These are phyloP conservation scores for Candida sphagnicola DNA, from an alignment of 805 yeast genomes.

Conservation along the genomic window DNA sequence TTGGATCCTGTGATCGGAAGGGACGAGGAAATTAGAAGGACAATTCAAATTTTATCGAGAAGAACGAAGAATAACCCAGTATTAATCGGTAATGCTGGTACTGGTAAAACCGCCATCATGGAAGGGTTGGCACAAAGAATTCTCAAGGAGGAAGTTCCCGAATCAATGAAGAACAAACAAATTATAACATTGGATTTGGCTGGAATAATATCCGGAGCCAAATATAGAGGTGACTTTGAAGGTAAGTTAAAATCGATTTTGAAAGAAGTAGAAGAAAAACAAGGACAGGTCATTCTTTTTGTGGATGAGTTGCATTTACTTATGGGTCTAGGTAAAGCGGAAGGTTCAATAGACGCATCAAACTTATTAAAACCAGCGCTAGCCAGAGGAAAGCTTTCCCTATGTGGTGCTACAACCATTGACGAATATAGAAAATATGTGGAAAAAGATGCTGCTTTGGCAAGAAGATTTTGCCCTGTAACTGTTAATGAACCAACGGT, in stretches of 20 bases:
- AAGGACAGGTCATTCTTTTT: constrained; percentile 74
- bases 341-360: constrained; percentile 95
- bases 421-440: constrained; percentile 91
- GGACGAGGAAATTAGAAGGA: constrained; percentile 90
- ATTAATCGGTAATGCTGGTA: constrained; percentile 93
- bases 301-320: constrained; percentile 89
- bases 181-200: constrained; percentile 85
- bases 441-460: constrained; percentile 94
- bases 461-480: constrained; percentile 91
- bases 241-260: constrained; percentile 78
- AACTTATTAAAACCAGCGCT: constrained; percentile 89
- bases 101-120: constrained; percentile 95
- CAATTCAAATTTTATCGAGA: constrained; percentile 87
- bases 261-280: constrained; percentile 76
- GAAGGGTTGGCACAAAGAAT: constrained; percentile 96
- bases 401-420: constrained; percentile 94
- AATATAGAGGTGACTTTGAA: constrained; percentile 94
- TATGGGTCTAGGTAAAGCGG: constrained; percentile 87
- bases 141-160: constrained; percentile 90
- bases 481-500: constrained; percentile 84
- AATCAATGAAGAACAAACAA: constrained; percentile 81
- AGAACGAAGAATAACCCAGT: constrained; percentile 96
- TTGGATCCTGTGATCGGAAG: constrained; percentile 96
- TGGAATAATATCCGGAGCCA: constrained; percentile 88
- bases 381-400: constrained; percentile 87